These are phyloP conservation scores for Austroboletus niveus DNA, from an alignment of 1,284 basidiomycete species.

Conservation along the genomic window DNA sequence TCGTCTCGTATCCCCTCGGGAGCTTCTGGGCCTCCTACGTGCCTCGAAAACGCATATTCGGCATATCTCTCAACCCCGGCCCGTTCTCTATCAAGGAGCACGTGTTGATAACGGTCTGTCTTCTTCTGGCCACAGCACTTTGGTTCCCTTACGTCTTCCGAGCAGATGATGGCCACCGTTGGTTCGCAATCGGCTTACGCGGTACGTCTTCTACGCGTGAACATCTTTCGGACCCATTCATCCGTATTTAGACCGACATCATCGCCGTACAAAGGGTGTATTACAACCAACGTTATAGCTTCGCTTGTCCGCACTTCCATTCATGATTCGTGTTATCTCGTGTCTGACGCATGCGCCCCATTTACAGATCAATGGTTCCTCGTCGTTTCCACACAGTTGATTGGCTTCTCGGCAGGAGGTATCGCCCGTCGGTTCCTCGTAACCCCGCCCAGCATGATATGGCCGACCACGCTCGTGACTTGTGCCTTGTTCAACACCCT, in stretches of 20 bases:
- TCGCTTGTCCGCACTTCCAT: slow-evolving; percentile 30
- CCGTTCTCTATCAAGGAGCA: slow-evolving; percentile 80
- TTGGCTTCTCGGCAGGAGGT: slow-evolving; percentile 49
- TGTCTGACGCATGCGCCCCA: neutral
- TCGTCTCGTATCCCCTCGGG: slow-evolving; percentile 59
- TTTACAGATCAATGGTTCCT: slow-evolving; percentile 36
- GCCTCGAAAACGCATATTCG: slow-evolving; percentile 49
- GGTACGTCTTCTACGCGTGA: slow-evolving; percentile 18
- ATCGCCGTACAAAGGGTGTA: slow-evolving; percentile 39
- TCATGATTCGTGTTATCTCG: neutral
- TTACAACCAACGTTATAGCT: slow-evolving; percentile 35
- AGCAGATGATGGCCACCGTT: slow-evolving; percentile 53
- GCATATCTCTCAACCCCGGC: slow-evolving; percentile 61
- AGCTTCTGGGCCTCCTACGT: slow-evolving; percentile 47
- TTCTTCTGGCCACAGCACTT: neutral
- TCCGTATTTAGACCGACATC: slow-evolving; percentile 47
- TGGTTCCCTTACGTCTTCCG: neutral
- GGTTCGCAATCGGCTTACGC: slow-evolving; percentile 44
- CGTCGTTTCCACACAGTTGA: slow-evolving; percentile 43
- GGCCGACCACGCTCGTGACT: slow-evolving; percentile 52
- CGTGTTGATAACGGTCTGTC: slow-evolving; percentile 49
- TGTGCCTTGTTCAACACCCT: slow-evolving; percentile 58
- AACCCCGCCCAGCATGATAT: slow-evolving; percentile 44
- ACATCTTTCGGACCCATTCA: slow-evolving; percentile 29
- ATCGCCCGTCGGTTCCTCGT: slow-evolving; percentile 45